These are phyloP conservation scores for Zymoseptoria ardabiliae DNA, from an alignment of 2,329 filamentous ascomycete species.

Conservation along the genomic window DNA sequence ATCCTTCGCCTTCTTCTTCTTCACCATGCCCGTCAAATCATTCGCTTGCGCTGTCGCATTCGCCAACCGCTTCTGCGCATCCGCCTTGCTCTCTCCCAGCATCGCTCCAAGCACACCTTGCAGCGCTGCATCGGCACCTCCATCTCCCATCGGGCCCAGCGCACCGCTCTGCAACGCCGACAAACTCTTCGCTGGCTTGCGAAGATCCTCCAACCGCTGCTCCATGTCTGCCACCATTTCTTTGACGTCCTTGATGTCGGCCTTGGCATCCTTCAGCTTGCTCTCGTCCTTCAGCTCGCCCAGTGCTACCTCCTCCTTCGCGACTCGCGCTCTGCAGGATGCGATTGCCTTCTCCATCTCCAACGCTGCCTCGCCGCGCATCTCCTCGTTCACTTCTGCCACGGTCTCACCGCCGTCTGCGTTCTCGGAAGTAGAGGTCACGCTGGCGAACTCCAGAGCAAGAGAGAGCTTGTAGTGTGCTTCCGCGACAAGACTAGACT, in stretches of 20 bases:
- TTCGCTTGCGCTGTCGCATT: constrained; percentile 68
- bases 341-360: constrained; percentile 69
- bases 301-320: constrained; percentile 61
- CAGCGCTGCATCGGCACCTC: constrained; percentile 37
- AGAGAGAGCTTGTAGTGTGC: constrained; percentile 95
- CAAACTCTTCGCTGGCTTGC: constrained; percentile 54
- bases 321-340: constrained; percentile 63
- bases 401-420: constrained; percentile 33
- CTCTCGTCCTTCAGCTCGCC: constrained; percentile 46
- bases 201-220: constrained; percentile 64
- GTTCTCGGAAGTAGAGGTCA: constrained; percentile 50
- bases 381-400: constrained; percentile 54
- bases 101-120: constrained; percentile 58
- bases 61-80: constrained; percentile 57
- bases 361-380: constrained; percentile 62
- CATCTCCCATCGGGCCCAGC: constrained; percentile 43
- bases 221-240: constrained; percentile 75
- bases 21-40: constrained; percentile 66
- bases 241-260: constrained; percentile 64
- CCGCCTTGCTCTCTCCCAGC: constrained; percentile 54
- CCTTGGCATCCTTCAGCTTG: constrained; percentile 52
- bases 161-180: constrained; percentile 32
- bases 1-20: constrained; percentile 48
- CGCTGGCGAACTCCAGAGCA: constrained; percentile 85
- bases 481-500: constrained; percentile 82